Percentiles rank a stretch among this genome's conserved stretches.
phyloP scores from a whole-genome alignment of 1,139 yeast genomes.

The Komagataea norvegica region DNA sequence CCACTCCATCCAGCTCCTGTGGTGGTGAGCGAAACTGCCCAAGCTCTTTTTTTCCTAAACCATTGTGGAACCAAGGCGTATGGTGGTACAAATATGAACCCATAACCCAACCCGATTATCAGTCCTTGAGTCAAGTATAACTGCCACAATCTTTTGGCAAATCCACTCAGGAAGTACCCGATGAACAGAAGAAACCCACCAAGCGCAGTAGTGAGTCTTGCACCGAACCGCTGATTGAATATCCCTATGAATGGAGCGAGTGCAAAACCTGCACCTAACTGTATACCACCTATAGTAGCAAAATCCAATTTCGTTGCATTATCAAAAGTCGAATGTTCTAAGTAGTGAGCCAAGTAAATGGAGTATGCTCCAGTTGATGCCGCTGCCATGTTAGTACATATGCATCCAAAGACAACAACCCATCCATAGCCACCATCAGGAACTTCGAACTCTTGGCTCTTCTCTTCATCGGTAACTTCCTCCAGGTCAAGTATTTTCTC shows the following conservation, averaged over 20 bases:
- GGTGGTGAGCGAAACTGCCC: conserved; percentile 48
- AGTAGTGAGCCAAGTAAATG: conserved; percentile 54
- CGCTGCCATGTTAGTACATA: conserved; percentile 46
- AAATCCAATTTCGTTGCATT: conserved; percentile 51
- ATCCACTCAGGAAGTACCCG: conserved; percentile 59
- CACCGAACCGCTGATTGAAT: conserved; percentile 9
- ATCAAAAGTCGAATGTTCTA: conserved; percentile 39
- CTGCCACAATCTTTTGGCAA: conserved; percentile 52
- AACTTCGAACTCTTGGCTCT: conserved; percentile 18
- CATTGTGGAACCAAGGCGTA: conserved; percentile 50
- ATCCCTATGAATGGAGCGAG: conserved; percentile 32
- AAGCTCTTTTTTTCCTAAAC: conserved; percentile 46
- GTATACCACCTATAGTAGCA: conserved; percentile 64
- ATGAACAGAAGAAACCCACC: conserved; percentile 23
- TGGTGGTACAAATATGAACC: conserved; percentile 51
- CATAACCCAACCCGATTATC: conserved; percentile 53
- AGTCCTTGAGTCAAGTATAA: conserved; percentile 63
- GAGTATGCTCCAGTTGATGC: conserved; percentile 59
- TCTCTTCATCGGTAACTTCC: no score
- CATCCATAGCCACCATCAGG: conserved; percentile 43
- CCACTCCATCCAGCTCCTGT: conserved; percentile 55
- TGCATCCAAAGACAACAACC: conserved; percentile 52
- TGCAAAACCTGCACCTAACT: conserved; percentile 51
- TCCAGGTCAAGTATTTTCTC: no score
- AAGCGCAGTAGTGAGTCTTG: conserved; percentile 12